A percentile compares a stretch with the other conserved stretches of the same genome.
Evolutionary conservation across 2,329 filamentous ascomycete species (phyloP).

Genomic region (Exophiala phaeomuriformis): DNA sequence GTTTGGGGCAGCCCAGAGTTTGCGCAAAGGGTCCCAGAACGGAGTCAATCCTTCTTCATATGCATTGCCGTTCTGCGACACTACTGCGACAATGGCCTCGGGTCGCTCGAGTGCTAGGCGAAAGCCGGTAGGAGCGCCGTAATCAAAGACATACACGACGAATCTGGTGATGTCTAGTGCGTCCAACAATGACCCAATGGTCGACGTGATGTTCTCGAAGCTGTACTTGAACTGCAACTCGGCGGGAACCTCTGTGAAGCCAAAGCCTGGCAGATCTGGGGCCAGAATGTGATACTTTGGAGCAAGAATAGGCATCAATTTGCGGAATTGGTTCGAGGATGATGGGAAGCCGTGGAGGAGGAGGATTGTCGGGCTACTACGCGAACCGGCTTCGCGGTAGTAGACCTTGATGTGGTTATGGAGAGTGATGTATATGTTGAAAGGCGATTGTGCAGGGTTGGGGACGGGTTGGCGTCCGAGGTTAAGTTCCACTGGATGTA

Average conservation of each 20-base stretch:
- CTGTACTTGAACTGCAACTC: conserved; percentile 44
- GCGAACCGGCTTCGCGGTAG: conserved; percentile 34
- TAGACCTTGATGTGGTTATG: conserved; percentile 31
- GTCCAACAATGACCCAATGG: conserved; percentile 45
- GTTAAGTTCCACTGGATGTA: background rate
- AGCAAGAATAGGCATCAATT: conserved; percentile 41
- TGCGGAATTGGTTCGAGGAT: conserved; percentile 42
- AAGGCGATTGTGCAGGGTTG: background rate
- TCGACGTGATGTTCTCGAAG: conserved; percentile 47
- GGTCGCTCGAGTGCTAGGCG: conserved; percentile 48
- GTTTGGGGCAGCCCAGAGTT: conserved; percentile 41
- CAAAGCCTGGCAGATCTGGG: conserved; percentile 55
- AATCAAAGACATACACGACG: conserved; percentile 57
- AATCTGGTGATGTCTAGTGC: conserved; percentile 43
- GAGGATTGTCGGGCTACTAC: conserved; percentile 35
- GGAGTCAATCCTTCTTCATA: conserved; percentile 50
- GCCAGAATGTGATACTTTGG: conserved; percentile 44
- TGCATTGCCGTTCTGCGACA: conserved; percentile 56
- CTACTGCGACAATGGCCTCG: conserved; percentile 45
- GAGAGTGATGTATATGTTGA: conserved; percentile 17
- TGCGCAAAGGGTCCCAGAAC: conserved; percentile 46
- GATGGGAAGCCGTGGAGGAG: conserved; percentile 44
- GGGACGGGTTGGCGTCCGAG: background rate
- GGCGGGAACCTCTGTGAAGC: conserved; percentile 47
- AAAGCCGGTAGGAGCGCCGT: conserved; percentile 52